Evolutionary conservation across 371 early-diverging fungal genomes (phyloP), one percentile per base, ranked within the genome.

Genomic region (Circinella umbellata): DNA sequence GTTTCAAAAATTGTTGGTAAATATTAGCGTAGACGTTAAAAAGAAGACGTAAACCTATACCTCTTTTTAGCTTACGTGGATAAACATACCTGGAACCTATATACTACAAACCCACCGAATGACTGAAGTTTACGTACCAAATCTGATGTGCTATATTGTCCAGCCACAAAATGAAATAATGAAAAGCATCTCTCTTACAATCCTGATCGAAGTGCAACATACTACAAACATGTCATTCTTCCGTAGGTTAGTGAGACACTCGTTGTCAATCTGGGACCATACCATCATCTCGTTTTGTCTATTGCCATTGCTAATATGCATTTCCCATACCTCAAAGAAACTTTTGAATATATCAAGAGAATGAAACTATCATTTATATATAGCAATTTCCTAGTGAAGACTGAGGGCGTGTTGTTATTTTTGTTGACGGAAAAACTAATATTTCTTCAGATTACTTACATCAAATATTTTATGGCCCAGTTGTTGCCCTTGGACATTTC

Each of bases 401-500:
- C 46, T 66, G 73, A 64, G 60, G 67, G 18, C 64, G 65, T 47
- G 37, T 67, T 37, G 69, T 69, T 55, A 59, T 57, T 61, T 63
- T 69, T 48, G 39, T 73, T 18, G 69, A 69, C 55, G 62, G 61
- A 47, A 42, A 66, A 63, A 46, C 73, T 17, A 73, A n/a, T n/a
- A n/a, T n/a, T n/a, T n/a, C 69, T 49, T n/a, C 57, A 34, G 61
- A 63, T 46, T n/a, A 69, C 60, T 34, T 66, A 59, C 34, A 69
- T 39, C n/a, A n/a, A n/a, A n/a, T n/a, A n/a, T n/a, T n/a, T n/a
- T 55, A 69, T 47, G 53, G 69, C 61, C 57, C 69, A 46, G 15
- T 69, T 42, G 73, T 73, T 66, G 73, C 73, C 7, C 67, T 69
- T 55, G 69, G 60, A 27, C 73, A 69, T 59, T 69, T 74, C 66